Percentiles rank a stretch among this genome's conserved stretches.
Conservation (phyloP, 148 eudicot species). For the Cornus controversa region DNA sequence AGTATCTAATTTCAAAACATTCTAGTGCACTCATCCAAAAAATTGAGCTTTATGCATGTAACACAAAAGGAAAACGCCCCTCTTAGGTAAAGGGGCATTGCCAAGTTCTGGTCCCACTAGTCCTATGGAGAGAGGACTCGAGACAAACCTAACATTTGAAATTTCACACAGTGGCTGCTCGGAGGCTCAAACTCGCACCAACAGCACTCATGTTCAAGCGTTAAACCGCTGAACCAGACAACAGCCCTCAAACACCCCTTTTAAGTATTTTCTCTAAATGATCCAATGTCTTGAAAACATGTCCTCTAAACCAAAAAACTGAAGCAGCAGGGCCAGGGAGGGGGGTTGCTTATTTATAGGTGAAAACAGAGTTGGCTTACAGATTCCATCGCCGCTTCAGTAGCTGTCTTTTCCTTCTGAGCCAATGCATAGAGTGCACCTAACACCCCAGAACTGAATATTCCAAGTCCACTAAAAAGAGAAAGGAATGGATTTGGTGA, state of each 20-base stretch:
- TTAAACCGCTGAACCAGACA: too few relatives aligned
- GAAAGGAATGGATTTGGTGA: constrained; percentile 57
- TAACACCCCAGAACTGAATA: constrained; percentile 66
- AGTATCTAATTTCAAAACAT: not conserved
- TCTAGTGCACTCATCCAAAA: not conserved
- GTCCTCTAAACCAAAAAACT: not conserved
- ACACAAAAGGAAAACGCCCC: not conserved
- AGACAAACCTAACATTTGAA: too few relatives aligned
- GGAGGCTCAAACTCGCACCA: too few relatives aligned
- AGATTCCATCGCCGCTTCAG: constrained; percentile 58
- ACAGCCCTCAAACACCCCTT: too few relatives aligned
- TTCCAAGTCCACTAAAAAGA: constrained; percentile 69
- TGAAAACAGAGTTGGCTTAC: constrained; percentile 42
- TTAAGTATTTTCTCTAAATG: not conserved
- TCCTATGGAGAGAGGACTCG: too few relatives aligned
- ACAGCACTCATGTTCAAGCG: too few relatives aligned
- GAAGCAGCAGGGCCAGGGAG: not conserved
- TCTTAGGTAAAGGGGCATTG: too few relatives aligned
- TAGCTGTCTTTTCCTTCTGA: constrained; percentile 59
- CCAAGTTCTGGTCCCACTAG: too few relatives aligned
- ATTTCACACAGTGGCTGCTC: too few relatives aligned
- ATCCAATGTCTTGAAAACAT: not conserved
- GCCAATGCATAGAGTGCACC: constrained; percentile 74
- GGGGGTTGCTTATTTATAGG: not conserved
- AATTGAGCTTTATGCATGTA: not conserved